phyloP scores from a whole-genome alignment of 1,284 basidiomycete species.

The Rhodotorula sp. region DNA sequence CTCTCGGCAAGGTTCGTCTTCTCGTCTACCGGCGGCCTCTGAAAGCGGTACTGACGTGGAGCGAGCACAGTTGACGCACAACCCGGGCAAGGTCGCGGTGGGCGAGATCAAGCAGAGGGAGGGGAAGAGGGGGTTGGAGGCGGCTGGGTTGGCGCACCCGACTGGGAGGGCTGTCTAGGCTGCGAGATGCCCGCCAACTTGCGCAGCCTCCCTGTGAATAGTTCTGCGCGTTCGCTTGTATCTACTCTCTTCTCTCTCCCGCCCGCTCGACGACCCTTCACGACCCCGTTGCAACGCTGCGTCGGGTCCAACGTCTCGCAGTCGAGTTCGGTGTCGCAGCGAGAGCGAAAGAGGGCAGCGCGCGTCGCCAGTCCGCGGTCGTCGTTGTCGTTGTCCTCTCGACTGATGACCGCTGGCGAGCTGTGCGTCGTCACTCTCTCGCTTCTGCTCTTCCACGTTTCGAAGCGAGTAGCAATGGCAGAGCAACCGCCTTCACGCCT shows the following conservation, averaged over 20 bases:
- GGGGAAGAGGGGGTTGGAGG: constrained; percentile 21
- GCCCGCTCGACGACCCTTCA: background rate
- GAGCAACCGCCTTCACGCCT: background rate
- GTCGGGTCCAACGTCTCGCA: too few species aligned
- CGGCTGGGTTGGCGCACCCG: constrained; percentile 2
- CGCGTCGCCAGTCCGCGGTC: too few species aligned
- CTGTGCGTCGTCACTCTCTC: background rate
- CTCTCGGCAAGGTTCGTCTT: constrained; percentile 20
- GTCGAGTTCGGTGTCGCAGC: too few species aligned
- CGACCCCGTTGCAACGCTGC: too few species aligned
- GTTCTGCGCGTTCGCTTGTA: too few species aligned
- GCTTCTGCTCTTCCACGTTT: background rate
- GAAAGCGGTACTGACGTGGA: too few species aligned
- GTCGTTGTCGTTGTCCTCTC: too few species aligned
- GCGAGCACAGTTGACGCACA: constrained; percentile 11
- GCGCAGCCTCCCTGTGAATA: background rate
- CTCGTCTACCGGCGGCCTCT: fast-evolving
- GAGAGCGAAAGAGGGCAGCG: too few species aligned
- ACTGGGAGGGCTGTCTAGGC: background rate
- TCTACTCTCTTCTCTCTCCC: background rate
- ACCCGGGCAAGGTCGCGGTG: constrained; percentile 20
- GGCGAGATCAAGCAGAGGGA: constrained; percentile 30
- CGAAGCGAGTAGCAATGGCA: background rate
- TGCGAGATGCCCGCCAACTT: background rate
- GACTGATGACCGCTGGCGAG: too few species aligned